Percentiles rank a stretch among this genome's conserved stretches.
Conservation (phyloP, 1,284 basidiomycete species). For the Stereum hirsutum region DNA sequence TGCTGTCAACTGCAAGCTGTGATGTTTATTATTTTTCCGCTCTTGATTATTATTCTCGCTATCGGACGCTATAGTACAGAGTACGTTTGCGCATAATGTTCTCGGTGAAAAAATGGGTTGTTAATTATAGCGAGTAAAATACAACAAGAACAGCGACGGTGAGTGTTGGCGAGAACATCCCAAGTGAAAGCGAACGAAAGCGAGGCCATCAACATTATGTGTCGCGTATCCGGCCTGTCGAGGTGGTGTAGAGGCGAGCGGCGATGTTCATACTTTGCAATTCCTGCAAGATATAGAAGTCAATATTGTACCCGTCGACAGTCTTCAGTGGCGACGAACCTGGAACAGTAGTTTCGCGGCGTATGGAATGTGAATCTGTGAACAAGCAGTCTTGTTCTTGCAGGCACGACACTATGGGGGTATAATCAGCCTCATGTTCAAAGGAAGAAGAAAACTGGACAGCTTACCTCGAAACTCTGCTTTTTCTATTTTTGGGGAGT, state of each 20-base stretch:
- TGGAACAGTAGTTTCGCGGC: conserved; percentile 91
- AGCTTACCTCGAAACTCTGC: conserved; percentile 71
- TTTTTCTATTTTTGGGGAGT: conserved; percentile 50
- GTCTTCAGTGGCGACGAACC: conserved; percentile 29
- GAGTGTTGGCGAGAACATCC: conserved; percentile 9
- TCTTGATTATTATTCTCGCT: no score
- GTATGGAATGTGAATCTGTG: conserved; percentile 87
- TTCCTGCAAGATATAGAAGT: conserved; percentile 39
- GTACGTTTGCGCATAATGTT: no score
- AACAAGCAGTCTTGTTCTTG: conserved; percentile 92
- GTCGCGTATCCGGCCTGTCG: conserved; percentile 75
- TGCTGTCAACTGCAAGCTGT: no score
- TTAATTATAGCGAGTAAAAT: conserved; percentile 39
- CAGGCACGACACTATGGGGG: conserved; percentile 69
- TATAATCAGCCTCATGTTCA: conserved; percentile 13
- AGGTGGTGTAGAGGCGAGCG: conserved; percentile 73
- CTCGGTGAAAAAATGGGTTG: no score
- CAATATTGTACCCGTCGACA: not conserved
- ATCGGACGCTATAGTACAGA: no score
- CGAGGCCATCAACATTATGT: conserved; percentile 18
- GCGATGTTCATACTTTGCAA: conserved; percentile 90
- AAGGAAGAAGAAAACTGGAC: no score
- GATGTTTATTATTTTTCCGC: no score
- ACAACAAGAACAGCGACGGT: conserved; percentile 25
- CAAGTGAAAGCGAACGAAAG: conserved; percentile 9